Percentiles rank a stretch among this genome's conserved stretches.
Conservation (phyloP, 2,329 filamentous ascomycete genomes). For the Podosphaera fusca region DNA sequence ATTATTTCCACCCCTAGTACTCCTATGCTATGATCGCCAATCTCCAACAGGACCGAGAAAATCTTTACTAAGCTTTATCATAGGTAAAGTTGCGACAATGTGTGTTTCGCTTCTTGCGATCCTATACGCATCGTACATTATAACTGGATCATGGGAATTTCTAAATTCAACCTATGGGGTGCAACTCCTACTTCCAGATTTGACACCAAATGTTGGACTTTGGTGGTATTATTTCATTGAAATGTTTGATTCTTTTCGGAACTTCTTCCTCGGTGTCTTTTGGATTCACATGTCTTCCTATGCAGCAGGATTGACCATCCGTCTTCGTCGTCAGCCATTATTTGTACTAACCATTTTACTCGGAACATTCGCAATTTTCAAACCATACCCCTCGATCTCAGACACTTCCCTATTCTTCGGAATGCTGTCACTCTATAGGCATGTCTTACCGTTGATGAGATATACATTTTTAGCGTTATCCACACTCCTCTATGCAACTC, state of each 20-base stretch:
- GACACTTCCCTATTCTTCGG: conserved; percentile 74
- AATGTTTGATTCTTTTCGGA: conserved; percentile 95
- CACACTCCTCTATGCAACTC: conserved; percentile 64
- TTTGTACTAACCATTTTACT: conserved; percentile 67
- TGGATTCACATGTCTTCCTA: conserved; percentile 89
- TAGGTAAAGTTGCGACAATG: conserved; percentile 29
- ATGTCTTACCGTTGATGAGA: conserved; percentile 79
- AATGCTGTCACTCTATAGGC: conserved; percentile 65
- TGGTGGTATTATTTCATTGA: conserved; percentile 99
- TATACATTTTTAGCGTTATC: conserved; percentile 76
- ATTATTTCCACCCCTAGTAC: conserved; percentile 57
- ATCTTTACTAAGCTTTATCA: conserved; percentile 26
- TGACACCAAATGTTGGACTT: conserved; percentile 83
- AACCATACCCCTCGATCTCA: conserved; percentile 83
- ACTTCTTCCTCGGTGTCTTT: conserved; percentile 94
- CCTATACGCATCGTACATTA: conserved; percentile 45
- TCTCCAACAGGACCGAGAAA: conserved; percentile 13
- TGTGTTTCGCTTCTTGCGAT: conserved; percentile 32
- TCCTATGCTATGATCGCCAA: conserved; percentile 53
- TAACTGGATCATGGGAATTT: conserved; percentile 76
- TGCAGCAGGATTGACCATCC: conserved; percentile 63
- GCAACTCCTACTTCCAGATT: conserved; percentile 69
- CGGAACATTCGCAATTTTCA: conserved; percentile 85
- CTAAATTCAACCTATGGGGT: conserved; percentile 76
- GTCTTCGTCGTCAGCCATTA: conserved; percentile 64